Evolutionary conservation across 345 rosid genomes (phyloP), one percentile per base, ranked within the genome.

Genomic region (Litchi chinensis): DNA sequence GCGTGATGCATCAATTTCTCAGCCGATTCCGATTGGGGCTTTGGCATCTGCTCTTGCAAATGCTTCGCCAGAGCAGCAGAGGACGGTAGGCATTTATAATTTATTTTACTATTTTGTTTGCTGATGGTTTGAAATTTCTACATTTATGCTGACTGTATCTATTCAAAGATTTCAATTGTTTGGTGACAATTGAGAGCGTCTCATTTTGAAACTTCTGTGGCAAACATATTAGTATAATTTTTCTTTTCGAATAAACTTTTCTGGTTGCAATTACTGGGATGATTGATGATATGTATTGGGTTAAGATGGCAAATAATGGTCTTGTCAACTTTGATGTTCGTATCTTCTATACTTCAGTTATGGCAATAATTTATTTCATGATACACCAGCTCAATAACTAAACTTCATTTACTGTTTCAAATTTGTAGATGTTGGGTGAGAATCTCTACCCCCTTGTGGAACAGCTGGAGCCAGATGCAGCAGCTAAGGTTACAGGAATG

Each of bases 401-500:
- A 32, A 37, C 39, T 63, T 71, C 68, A 11, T 65, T 44, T 32
- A 4, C 15, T 57, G 16, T 52, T 1, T 70, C 39, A 65, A 52
- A 67, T 70, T 56, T 82, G 80, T 77, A 95, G 99, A 88, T 95
- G 97, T 84, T 95, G 76, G 99, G 99, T 3, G 97, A 95, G 91
- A 95, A 83, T 85, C 96, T 95, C 50, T 95, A 95, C 82, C 99
- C 98, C 8, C 91, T 88, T 19, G 99, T 95, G 41, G 99, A 95
- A 28, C 96, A 92, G 84, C 88, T 95, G 68, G 96, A 95, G 83
- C 91, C 91, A 62, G 97, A 92, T 41, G 86, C 96, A 46, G 96
- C 97, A 19, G 99, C 97, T 21, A 95, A 95, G 83, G 98, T 95
- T 62, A 92, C 99, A 2, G 97, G 98, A 22, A 93, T 95, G 99